Evolutionary conservation across 164 flowering plant genomes (phyloP).

Genomic region (Vitis rotundifolia): DNA sequence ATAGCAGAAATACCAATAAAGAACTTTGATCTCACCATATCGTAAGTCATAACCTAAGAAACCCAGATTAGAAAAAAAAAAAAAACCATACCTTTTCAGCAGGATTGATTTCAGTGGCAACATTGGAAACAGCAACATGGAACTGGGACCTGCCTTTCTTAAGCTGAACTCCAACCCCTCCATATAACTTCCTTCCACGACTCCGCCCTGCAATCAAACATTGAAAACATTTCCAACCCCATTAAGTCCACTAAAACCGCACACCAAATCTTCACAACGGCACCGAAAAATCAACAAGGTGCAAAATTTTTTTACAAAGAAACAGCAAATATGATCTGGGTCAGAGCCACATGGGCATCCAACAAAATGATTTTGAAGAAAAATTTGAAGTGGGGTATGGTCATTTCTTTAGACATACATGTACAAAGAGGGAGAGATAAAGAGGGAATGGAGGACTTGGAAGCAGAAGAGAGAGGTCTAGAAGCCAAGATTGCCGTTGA

Average conservation of each 20-base stretch:
- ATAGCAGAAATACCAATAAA: background rate
- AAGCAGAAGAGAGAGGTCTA: slow-evolving; percentile 35
- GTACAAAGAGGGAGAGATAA: slow-evolving; percentile 38
- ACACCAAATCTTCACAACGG: background rate
- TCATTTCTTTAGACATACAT: background rate
- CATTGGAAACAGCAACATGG: slow-evolving; percentile 51
- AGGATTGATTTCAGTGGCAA: slow-evolving; percentile 73
- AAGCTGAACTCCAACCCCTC: slow-evolving; percentile 42
- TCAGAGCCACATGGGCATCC: background rate
- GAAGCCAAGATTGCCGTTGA: slow-evolving; percentile 38
- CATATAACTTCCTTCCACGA: slow-evolving; percentile 47
- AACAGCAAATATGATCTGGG: background rate
- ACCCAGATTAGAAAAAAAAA: background rate
- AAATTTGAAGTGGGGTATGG: background rate
- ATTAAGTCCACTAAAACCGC: background rate
- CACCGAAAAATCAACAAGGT: background rate
- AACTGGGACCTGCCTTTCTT: slow-evolving; percentile 57
- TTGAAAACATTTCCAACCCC: background rate
- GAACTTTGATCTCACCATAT: background rate
- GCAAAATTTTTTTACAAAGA: background rate
- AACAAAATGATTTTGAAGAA: background rate
- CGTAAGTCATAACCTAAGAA: background rate
- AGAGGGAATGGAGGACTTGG: slow-evolving; percentile 31
- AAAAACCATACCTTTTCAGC: slow-evolving; percentile 49
- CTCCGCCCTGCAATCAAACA: slow-evolving; percentile 42